phyloP scores from a whole-genome alignment of 371 early-diverging fungal genomes.

The Rhizopus sp. region DNA sequence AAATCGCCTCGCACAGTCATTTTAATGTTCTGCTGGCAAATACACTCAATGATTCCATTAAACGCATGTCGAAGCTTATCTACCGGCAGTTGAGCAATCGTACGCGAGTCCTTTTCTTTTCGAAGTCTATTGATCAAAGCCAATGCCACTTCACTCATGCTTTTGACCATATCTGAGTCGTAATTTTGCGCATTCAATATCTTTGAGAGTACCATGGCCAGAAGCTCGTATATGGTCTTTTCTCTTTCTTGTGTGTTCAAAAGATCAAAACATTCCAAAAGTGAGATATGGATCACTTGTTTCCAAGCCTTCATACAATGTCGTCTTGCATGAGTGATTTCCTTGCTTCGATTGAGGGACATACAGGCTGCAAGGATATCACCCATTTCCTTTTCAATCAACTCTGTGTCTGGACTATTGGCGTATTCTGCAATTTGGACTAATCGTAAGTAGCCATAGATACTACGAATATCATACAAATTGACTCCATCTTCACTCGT shows the following conservation, averaged over 20 bases:
- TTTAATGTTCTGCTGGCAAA: constrained; percentile 60
- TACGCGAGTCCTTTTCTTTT: constrained; percentile 8
- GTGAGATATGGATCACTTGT: constrained; percentile 71
- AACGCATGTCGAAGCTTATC: constrained; percentile 59
- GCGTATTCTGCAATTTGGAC: constrained; percentile 17
- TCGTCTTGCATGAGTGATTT: constrained; percentile 61
- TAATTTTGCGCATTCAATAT: constrained; percentile 32
- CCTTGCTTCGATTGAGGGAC: constrained; percentile 66
- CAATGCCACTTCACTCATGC: constrained; percentile 64
- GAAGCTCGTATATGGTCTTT: constrained; percentile 58
- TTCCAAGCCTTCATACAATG: constrained; percentile 80
- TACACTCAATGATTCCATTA: constrained; percentile 68
- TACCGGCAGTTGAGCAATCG: constrained; percentile 49
- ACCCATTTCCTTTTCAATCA: constrained; percentile 54
- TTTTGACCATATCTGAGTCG: constrained; percentile 53
- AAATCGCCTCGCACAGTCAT: constrained; percentile 78
- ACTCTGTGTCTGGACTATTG: neutral
- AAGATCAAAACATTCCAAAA: constrained; percentile 66
- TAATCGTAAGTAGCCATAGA: constrained; percentile 39
- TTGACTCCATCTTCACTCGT: constrained; percentile 60
- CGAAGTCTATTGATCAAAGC: constrained; percentile 35
- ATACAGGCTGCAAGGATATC: constrained; percentile 54
- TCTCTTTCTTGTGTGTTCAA: constrained; percentile 64
- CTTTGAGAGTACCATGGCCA: constrained; percentile 64
- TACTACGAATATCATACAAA: constrained; percentile 67